Evolutionary conservation across 768 basidiomycete species (phyloP).

Genomic region (Leccinum fibrillosum): DNA sequence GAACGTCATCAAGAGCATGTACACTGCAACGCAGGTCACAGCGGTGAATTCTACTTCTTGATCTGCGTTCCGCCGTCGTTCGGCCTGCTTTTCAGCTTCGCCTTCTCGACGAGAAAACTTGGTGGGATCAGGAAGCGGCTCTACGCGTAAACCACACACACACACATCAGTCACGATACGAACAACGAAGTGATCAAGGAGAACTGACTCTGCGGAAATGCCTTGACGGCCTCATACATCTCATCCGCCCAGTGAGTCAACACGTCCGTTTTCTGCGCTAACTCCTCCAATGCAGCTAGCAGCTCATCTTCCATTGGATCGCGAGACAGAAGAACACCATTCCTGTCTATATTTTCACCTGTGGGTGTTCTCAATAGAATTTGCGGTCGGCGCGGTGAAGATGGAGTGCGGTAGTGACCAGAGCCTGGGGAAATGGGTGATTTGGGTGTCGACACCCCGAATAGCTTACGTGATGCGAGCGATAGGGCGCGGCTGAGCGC

Average conservation of each 20-base stretch:
- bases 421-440: constrained; percentile 36
- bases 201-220: constrained; percentile 73
- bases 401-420: constrained; percentile 40
- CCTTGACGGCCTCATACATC: constrained; percentile 87
- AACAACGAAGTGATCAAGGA: neutral
- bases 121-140: constrained; percentile 75
- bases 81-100: constrained; percentile 68
- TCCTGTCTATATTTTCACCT: constrained; percentile 34
- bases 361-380: constrained; percentile 41
- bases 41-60: constrained; percentile 80
- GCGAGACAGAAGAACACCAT: constrained; percentile 29
- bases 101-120: constrained; percentile 72
- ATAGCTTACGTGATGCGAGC: constrained; percentile 78
- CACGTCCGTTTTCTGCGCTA: constrained; percentile 95
- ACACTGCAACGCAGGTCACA: constrained; percentile 82
- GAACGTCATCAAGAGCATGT: constrained; percentile 90
- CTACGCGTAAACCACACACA: constrained; percentile 34
- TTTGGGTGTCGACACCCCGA: constrained; percentile 49
- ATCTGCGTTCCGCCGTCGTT: constrained; percentile 66
- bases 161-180: neutral
- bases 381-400: constrained; percentile 57
- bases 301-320: constrained; percentile 82
- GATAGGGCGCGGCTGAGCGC: constrained; percentile 78
- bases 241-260: constrained; percentile 93
- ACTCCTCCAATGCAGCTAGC: constrained; percentile 77